Base-by-base conservation (phyloP, 805 yeast species). In the Diddensiella santjacobensis region DNA sequence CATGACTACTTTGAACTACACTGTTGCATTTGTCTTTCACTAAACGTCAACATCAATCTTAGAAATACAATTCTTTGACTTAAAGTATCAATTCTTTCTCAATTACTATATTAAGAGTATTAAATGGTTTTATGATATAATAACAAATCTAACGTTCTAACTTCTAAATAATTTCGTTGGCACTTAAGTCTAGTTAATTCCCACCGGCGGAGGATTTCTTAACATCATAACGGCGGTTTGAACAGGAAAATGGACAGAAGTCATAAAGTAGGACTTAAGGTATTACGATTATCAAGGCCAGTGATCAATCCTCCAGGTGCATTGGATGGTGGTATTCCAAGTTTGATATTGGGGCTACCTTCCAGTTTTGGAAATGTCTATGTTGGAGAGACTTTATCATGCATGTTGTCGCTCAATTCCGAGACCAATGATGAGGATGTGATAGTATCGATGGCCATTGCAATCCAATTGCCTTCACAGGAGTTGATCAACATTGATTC, bases 201-300 rank as follows among this genome's bases (percentile, higher is more conserved):
- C n/a, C n/a, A n/a, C n/a, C n/a, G n/a, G n/a, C n/a, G n/a, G n/a
- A n/a, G n/a, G n/a, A n/a, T 35, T 8, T 35, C 39, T 17, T 13
- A 10, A 15, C 15, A 17, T 10, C n/a, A 35, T 17, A 8, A 35
- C 39, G 10, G 19, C 18, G 39, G 19, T 35, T 35, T 35, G 39
- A 15, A n/a, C 39, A 8, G 19, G 19, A n/a, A 5, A 5, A 22
- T 18, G 42, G 22, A 15, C 5, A 8, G 18, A 17, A 44, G 39
- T 20, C 54, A 52, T 43, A 35, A 30, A 31, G 53, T 56, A 13
- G 50, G 50, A 2, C 45, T 65, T 33, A 61, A 61, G 48, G 60
- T 65, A 22, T 57, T 61, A 46, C 54, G 65, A 40, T 56, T 63
- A 30, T 51, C 66, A 3, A 49, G 58, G 42, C 70, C 69, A n/a